Conservation (phyloP, 2,329 filamentous ascomycete species). For the Hypoxylon sp. region DNA sequence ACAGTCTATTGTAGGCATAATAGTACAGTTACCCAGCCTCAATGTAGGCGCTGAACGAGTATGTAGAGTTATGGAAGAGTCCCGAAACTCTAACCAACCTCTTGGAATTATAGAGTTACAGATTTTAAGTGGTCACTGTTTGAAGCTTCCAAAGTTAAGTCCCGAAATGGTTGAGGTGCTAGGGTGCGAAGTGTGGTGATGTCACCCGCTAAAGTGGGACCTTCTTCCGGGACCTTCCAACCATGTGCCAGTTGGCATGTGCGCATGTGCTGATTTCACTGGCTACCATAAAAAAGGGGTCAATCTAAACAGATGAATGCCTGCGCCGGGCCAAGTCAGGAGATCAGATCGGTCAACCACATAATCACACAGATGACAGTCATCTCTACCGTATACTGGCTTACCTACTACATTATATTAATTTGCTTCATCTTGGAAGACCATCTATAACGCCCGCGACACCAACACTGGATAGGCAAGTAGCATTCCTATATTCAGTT, state of each 20-base stretch:
- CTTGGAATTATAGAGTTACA: slow-evolving; percentile 5
- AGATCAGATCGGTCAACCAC: slow-evolving; percentile 6
- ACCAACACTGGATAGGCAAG: background rate
- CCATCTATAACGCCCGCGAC: background rate
- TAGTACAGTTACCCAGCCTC: background rate
- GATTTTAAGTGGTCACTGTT: background rate
- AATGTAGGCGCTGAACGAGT: background rate
- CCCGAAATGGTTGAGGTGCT: slow-evolving; percentile 22
- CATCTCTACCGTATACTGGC: background rate
- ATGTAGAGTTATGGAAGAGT: slow-evolving; percentile 6
- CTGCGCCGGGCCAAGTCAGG: slow-evolving; percentile 13
- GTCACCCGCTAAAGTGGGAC: slow-evolving; percentile 43
- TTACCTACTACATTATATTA: too few species aligned
- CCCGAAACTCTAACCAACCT: slow-evolving; percentile 18
- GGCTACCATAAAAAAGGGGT: slow-evolving; percentile 19
- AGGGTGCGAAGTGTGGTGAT: slow-evolving; percentile 35
- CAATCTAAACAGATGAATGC: too few species aligned
- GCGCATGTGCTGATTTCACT: slow-evolving; percentile 33
- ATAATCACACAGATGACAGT: background rate
- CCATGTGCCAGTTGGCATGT: slow-evolving; percentile 44
- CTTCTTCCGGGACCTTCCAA: slow-evolving; percentile 10
- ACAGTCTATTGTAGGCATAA: slow-evolving; percentile 16
- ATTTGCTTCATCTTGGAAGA: background rate
- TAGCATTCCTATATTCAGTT: background rate
- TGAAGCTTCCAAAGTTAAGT: slow-evolving; percentile 21